These are phyloP conservation scores for Dillenia suffruticosa DNA, from an alignment of 164 flowering plant genomes.

Conservation along the genomic window DNA sequence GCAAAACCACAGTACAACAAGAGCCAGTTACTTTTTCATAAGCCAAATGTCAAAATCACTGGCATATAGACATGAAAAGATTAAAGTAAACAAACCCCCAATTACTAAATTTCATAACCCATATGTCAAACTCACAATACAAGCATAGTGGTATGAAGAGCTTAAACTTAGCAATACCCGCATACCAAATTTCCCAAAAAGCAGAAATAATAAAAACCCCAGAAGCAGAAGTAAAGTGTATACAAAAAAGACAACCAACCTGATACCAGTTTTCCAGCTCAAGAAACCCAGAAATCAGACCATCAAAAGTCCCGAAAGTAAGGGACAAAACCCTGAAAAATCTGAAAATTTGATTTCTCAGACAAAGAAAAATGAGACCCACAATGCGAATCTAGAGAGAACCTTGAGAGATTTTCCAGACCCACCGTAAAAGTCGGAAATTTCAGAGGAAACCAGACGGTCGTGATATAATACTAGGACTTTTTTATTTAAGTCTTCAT, in stretches of 20 bases:
- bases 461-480: neutral
- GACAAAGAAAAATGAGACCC: neutral
- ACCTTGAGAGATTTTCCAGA: neutral
- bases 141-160: no score
- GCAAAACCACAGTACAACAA: no score
- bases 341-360: neutral
- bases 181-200: constrained; percentile 4
- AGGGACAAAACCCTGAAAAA: constrained; percentile 4
- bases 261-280: constrained; percentile 10
- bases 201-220: neutral
- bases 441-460: constrained; percentile 2
- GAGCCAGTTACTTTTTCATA: no score
- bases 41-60: no score
- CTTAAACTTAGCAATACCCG: neutral
- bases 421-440: neutral
- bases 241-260: constrained; percentile 9
- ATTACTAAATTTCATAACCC: no score
- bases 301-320: neutral
- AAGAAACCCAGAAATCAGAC: constrained; percentile 1
- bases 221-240: constrained; percentile 6
- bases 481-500: constrained; percentile 7
- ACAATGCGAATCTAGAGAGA: constrained; percentile 1
- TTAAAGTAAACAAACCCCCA: no score
- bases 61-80: no score
- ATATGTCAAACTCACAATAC: no score